Conservation (phyloP, 1,284 basidiomycete species). For the Irpex rosettiformis region DNA sequence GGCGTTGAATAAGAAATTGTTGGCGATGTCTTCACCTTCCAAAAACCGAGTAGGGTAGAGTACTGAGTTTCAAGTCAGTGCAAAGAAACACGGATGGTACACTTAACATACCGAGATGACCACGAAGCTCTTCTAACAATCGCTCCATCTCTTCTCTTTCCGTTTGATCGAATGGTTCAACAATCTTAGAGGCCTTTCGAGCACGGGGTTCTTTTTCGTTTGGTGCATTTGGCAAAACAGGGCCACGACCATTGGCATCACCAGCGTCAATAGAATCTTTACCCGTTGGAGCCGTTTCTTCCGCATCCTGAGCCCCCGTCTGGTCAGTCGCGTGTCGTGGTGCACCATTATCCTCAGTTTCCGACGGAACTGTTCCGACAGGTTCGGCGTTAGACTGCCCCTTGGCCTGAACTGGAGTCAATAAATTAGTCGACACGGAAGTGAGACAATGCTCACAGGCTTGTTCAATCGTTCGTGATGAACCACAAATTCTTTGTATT, state of each 20-base stretch:
- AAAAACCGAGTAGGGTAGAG: conserved; percentile 80
- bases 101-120: conserved; percentile 71
- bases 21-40: conserved; percentile 81
- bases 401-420: conserved; percentile 36
- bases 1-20: conserved; percentile 90
- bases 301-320: conserved; percentile 16
- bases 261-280: conserved; percentile 19
- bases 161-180: conserved; percentile 74
- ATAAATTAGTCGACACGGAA: not conserved
- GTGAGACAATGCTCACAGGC: conserved; percentile 40
- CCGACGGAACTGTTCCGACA: conserved; percentile 54
- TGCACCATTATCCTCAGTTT: conserved; percentile 45
- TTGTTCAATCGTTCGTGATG: conserved; percentile 77
- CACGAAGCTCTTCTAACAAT: conserved; percentile 70
- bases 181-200: conserved; percentile 42
- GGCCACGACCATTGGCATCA: conserved; percentile 11
- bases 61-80: conserved; percentile 41
- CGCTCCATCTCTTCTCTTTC: conserved; percentile 89
- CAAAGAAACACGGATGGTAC: not conserved
- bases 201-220: conserved; percentile 35
- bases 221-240: conserved; percentile 7
- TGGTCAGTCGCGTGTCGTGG: conserved; percentile 25
- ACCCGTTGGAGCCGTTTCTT: conserved; percentile 19
- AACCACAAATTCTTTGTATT: conserved; percentile 82
- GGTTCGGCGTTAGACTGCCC: conserved; percentile 42